Conservation (phyloP, 208 protist species). For the Kentomonas sorsogonicus region DNA sequence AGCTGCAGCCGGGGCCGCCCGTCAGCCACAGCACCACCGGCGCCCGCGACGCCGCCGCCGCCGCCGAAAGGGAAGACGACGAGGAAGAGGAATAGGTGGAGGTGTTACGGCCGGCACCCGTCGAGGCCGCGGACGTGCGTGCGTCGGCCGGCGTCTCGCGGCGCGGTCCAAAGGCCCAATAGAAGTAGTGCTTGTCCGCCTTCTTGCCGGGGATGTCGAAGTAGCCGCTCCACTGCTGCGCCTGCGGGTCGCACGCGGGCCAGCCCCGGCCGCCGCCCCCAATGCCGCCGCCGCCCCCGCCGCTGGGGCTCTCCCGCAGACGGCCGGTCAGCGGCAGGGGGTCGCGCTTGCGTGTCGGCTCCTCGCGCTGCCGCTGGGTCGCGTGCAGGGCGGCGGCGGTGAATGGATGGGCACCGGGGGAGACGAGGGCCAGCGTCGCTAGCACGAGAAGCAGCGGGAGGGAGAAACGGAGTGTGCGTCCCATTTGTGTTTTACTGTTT, state of each 20-base stretch:
- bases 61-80: no score
- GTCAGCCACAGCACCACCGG: slow-evolving; percentile 87
- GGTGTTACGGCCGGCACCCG: no score
- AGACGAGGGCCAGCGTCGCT: no score
- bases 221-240: slow-evolving; percentile 72
- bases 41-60: slow-evolving; percentile 22
- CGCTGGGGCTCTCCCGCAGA: background rate
- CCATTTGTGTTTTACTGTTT: no score
- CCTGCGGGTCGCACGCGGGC: slow-evolving; percentile 38
- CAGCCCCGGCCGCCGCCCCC: slow-evolving; percentile 21
- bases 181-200: slow-evolving; percentile 74
- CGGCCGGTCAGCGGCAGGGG: no score
- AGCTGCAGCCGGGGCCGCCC: slow-evolving; percentile 89
- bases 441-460: no score
- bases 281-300: background rate
- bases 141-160: no score
- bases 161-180: slow-evolving; percentile 81
- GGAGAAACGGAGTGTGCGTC: no score
- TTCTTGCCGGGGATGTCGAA: slow-evolving; percentile 52
- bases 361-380: slow-evolving; percentile 9
- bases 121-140: no score
- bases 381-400: background rate
- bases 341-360: no score
- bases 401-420: no score
- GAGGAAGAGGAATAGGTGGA: no score